Percentiles rank a stretch among this genome's conserved stretches.
phyloP scores from a whole-genome alignment of 2,329 filamentous ascomycete genomes.

The Ceratocystis huliohia region DNA sequence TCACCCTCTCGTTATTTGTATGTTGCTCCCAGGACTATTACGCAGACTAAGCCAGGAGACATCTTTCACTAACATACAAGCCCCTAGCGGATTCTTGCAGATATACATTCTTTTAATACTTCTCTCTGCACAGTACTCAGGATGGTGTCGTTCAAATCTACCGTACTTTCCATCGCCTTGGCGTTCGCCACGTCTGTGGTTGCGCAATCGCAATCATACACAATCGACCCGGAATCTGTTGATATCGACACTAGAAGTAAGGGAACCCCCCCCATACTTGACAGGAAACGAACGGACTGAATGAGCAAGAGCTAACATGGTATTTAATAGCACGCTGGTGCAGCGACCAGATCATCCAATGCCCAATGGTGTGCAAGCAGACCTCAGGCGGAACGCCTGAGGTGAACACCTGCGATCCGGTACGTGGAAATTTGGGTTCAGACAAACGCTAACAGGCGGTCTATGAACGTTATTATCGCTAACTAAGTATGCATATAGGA shows the following conservation, averaged over 20 bases:
- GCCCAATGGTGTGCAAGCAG: constrained; percentile 61
- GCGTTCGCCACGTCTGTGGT: constrained; percentile 40
- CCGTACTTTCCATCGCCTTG: constrained; percentile 33
- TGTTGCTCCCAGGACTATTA: background rate
- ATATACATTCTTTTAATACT: background rate
- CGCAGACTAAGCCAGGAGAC: background rate
- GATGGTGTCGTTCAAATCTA: constrained; percentile 13
- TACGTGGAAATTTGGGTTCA: constrained; percentile 29
- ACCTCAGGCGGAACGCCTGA: constrained; percentile 37
- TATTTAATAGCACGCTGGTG: constrained; percentile 49
- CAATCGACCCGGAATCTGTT: constrained; percentile 51
- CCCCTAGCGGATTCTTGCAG: background rate
- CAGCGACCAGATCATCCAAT: constrained; percentile 45
- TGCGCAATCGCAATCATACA: constrained; percentile 42
- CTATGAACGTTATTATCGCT: background rate
- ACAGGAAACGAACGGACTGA: too few relatives aligned
- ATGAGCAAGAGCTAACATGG: background rate
- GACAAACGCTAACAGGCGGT: too few relatives aligned
- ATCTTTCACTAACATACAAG: background rate
- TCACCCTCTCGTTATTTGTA: background rate
- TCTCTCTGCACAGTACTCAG: background rate
- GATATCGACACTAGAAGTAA: constrained; percentile 39
- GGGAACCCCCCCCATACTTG: constrained; percentile 24
- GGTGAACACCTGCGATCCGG: constrained; percentile 55
- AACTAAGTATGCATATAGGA: constrained; percentile 30